Conservation (phyloP, 495 filamentous ascomycete species). For the Penicillium soppii region DNA sequence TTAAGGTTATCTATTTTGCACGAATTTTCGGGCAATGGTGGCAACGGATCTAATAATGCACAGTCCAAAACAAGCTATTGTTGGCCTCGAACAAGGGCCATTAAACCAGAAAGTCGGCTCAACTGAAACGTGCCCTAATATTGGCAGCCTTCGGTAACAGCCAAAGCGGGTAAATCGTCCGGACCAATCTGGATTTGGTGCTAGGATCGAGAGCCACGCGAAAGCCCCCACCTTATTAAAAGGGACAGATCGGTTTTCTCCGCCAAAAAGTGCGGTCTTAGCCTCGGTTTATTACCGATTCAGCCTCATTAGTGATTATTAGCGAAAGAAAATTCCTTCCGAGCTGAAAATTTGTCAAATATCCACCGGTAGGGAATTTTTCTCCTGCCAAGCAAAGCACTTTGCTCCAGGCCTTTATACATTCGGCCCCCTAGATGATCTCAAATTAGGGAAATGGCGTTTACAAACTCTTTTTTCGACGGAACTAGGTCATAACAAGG, state of each 20-base stretch:
- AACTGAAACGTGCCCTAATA: conserved; percentile 12
- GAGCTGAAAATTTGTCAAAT: background rate
- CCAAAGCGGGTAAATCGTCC: conserved; percentile 8
- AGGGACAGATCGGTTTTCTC: background rate
- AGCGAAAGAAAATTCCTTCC: background rate
- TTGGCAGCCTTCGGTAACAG: background rate
- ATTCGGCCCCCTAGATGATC: background rate
- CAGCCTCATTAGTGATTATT: background rate
- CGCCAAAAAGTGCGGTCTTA: background rate
- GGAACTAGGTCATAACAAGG: background rate
- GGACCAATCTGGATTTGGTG: background rate
- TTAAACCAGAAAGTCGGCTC: background rate
- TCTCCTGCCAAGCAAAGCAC: background rate
- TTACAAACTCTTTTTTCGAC: background rate
- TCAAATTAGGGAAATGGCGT: background rate
- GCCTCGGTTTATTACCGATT: too few relatives aligned
- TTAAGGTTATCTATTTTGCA: conserved; percentile 8
- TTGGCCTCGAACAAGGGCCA: background rate
- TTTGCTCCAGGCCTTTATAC: background rate
- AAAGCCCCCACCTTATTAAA: background rate
- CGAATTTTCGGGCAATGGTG: background rate
- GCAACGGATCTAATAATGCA: background rate
- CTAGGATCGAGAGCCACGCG: background rate
- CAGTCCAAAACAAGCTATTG: background rate
- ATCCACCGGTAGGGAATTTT: background rate